Base-by-base conservation (phyloP, 83 land plant genomes). In the Picea mariana region DNA sequence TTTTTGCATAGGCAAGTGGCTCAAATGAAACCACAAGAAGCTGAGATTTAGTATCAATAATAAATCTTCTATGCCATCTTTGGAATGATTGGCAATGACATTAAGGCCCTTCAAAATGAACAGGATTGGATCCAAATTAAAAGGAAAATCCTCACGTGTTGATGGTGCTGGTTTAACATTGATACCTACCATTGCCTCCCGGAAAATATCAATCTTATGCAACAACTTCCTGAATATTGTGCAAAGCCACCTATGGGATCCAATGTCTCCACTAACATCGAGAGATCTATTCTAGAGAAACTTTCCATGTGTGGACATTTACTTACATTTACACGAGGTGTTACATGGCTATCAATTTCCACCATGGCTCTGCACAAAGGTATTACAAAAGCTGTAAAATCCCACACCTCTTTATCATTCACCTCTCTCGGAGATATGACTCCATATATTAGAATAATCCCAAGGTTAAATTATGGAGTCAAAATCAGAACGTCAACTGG, bases 11-110 rank as follows among this genome's bases (percentile, higher is more conserved):
- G 49, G 82, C 86, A 20, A 97, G 89, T 66, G 88, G 83, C 82
- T 92, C 95, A 85, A 93, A 93, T 44, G 97, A 94, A 27, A 91
- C 96, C 2, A 83, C 85, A 78, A 95, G 86, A 42, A 97, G 80
- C 42, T 95, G 84, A 11, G 91, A 87, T 64, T 82, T 77, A 97
- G 78, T 72, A 92, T 61, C 3, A 71, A 75, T 67, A 87, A 86
- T 47, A 95, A 82, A 31, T 80, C 52, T 34, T 82, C 86, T 78
- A 86, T 87, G 18, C 80, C 87, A 55, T 88, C 95, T 18, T 85
- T 82, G 84, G 72, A 90, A 44, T 90, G 82, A 76, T 84, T 87
- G 13, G 96, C 89, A 52, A 92, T 83, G 65, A 82, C 73, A 88
- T 92, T 79, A 60, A 95, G 64, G 77, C 94, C 99, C 75, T 87